phyloP scores from a whole-genome alignment of 306 rosid species.

The Dicorynia guianensis region DNA sequence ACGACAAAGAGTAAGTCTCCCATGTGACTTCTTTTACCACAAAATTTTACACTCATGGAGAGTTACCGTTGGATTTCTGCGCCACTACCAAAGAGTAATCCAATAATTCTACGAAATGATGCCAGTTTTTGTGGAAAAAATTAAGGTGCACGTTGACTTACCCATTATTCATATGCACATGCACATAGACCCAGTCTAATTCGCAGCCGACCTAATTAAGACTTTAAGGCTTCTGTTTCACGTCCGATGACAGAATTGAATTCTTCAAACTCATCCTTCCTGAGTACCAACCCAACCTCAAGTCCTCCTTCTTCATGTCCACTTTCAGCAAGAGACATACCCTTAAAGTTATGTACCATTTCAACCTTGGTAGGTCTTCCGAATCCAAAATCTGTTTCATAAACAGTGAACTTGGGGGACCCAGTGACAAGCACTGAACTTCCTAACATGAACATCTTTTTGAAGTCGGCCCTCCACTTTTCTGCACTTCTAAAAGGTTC shows the following conservation, averaged over 20 bases:
- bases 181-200: no score
- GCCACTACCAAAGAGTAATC: no score
- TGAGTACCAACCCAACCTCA: constrained; percentile 47
- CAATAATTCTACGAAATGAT: no score
- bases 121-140: no score
- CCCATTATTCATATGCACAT: no score
- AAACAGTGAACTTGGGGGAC: constrained; percentile 48
- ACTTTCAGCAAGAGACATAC: constrained; percentile 51
- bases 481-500: constrained; percentile 33
- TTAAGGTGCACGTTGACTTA: no score
- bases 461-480: constrained; percentile 42
- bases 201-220: background rate
- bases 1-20: no score
- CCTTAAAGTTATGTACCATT: constrained; percentile 44
- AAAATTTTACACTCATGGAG: no score
- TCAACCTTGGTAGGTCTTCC: constrained; percentile 55
- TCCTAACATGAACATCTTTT: constrained; percentile 31
- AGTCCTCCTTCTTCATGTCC: constrained; percentile 44
- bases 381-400: constrained; percentile 54
- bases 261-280: background rate
- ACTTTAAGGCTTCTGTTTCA: constrained; percentile 26
- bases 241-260: constrained; percentile 22
- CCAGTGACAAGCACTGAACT: constrained; percentile 39
- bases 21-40: no score
- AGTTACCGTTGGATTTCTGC: no score